Base-by-base conservation (phyloP, 768 basidiomycete genomes). In the Dacryopinax primogenitus region DNA sequence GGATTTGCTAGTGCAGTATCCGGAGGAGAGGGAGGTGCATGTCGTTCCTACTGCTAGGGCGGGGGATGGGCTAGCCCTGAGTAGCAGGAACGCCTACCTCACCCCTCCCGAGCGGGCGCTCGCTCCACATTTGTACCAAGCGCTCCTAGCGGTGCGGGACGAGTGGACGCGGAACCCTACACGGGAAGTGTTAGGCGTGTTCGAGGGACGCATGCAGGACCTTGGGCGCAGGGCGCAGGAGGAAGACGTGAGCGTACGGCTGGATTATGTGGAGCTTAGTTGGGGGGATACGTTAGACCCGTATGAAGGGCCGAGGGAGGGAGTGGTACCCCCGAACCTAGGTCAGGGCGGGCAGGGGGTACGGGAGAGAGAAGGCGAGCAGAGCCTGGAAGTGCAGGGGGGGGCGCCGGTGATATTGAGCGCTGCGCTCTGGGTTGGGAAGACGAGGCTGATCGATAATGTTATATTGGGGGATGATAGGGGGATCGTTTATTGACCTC, bases 391-490 rank as follows among this genome's bases (percentile, higher is more conserved):
- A 68, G 23, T 72, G 67, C 15, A 72, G 67, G n/a, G 76, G 36
- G 41, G 41, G 18, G 23, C 7, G 3, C 7, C 81, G 9, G 83
- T 87, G 33, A 83, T 96, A 23, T 70, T 97, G 62, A 95, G 92
- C 67, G 93, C 92, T 1, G 92, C 91, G 32, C 71, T 94, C 67
- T 88, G 87, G 82, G 82, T 94, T 1, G 91, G 90, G 39, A 82
- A 80, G 72, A 97, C 93, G 39, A 81, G 94, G 68, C 74, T 99
- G 69, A 97, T 99, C 44, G 95, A 99, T 75, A 99, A 98, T 73
- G 74, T 96, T 63, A 77, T 96, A 44, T 74, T 96, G 1, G 92
- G 76, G 1, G 69, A 68, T 74, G 73, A 71, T 69, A 73, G n/a
- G 66, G 71, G 41, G 67, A 70, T 65, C 26, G 51, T 58, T 28